These are phyloP conservation scores for Bombardia bombarda DNA, from an alignment of 495 filamentous ascomycete species.

Conservation along the genomic window DNA sequence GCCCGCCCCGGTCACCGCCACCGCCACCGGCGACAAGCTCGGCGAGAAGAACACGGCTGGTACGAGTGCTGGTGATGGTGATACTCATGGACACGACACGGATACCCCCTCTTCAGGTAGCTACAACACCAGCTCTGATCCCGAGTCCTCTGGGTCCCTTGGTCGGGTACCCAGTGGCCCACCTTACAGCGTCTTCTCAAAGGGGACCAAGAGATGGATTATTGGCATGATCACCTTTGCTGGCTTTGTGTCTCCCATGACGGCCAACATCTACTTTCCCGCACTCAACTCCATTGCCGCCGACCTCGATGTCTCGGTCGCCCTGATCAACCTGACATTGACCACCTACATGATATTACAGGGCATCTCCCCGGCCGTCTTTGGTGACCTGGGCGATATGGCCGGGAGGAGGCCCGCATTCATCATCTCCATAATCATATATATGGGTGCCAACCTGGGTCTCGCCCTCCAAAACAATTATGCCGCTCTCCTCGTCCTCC, in stretches of 20 bases:
- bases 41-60: too few relatives aligned
- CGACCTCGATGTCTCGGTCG: conserved; percentile 49
- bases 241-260: conserved; percentile 64
- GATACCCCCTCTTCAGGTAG: not conserved
- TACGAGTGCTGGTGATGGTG: too few relatives aligned
- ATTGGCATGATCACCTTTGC: conserved; percentile 58
- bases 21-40: too few relatives aligned
- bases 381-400: conserved; percentile 53
- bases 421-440: conserved; percentile 49
- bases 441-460: conserved; percentile 55
- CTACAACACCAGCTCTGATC: conserved; percentile 1
- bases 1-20: not conserved
- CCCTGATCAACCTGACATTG: conserved; percentile 58
- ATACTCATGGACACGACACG: too few relatives aligned
- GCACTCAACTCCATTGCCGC: conserved; percentile 50
- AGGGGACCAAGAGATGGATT: conserved; percentile 48
- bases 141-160: conserved; percentile 16
- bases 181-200: conserved; percentile 51
- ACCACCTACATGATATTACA: conserved; percentile 61
- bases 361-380: conserved; percentile 49
- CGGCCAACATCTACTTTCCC: conserved; percentile 75
- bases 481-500: conserved; percentile 50
- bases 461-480: conserved; percentile 54
- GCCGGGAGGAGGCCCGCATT: conserved; percentile 53
- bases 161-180: conserved; percentile 30